A percentile compares a stretch with the other conserved stretches of the same genome.
Conservation (phyloP, 2,329 filamentous ascomycete species). For the Exophiala spinifera region DNA sequence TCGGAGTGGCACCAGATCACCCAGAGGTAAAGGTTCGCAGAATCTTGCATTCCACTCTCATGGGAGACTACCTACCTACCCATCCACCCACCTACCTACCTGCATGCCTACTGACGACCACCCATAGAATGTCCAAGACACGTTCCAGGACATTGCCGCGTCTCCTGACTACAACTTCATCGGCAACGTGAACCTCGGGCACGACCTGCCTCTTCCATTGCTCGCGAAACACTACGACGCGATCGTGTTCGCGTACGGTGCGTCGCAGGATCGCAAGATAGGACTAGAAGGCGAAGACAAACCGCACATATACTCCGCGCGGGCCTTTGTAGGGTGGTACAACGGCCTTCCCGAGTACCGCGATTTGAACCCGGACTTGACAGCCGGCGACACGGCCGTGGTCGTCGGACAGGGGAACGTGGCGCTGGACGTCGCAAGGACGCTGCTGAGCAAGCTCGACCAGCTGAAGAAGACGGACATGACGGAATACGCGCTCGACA, state of each 20-base stretch:
- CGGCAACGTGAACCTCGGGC: conserved; percentile 80
- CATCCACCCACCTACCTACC: too few species aligned
- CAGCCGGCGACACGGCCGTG: conserved; percentile 74
- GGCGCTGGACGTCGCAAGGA: conserved; percentile 86
- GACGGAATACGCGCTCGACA: conserved; percentile 74
- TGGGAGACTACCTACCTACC: too few species aligned
- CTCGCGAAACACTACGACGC: conserved; percentile 85
- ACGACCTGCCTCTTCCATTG: conserved; percentile 61
- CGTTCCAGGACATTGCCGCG: conserved; percentile 81
- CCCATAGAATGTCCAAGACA: conserved; percentile 86
- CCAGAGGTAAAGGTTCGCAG: conserved; percentile 88
- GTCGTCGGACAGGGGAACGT: conserved; percentile 96
- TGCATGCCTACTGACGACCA: conserved; percentile 1
- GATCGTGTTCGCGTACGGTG: conserved; percentile 88
- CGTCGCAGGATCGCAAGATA: conserved; percentile 75
- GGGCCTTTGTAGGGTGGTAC: conserved; percentile 97
- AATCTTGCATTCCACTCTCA: too few species aligned
- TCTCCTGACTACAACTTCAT: conserved; percentile 84
- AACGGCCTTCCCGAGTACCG: conserved; percentile 87
- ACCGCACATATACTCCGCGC: conserved; percentile 69
- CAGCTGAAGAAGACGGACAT: conserved; percentile 81
- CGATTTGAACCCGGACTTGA: conserved; percentile 68
- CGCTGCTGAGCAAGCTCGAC: conserved; percentile 74
- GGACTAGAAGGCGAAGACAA: conserved; percentile 74
- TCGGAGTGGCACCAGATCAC: conserved; percentile 96